Evolutionary conservation across 1,139 yeast species (phyloP).

Genomic region (Sugiyamaella xylanicola): DNA sequence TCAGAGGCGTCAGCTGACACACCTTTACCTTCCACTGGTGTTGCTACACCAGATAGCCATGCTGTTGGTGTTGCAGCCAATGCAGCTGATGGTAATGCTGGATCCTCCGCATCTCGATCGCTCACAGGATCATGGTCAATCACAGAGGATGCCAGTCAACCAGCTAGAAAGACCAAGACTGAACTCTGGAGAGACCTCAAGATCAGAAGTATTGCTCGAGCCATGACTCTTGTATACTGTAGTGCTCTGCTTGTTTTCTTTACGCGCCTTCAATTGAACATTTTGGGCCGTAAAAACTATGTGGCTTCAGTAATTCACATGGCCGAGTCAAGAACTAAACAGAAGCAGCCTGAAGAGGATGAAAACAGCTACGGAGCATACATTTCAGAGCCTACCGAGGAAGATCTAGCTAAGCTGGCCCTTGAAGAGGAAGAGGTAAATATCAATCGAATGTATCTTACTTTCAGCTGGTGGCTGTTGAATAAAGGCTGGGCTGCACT

Average conservation of each 20-base stretch:
- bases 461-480: slow-evolving; percentile 92
- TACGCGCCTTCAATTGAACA: slow-evolving; percentile 82
- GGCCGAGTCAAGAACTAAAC: slow-evolving; percentile 48
- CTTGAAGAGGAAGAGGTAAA: slow-evolving; percentile 36
- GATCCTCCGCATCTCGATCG: slow-evolving; percentile 3
- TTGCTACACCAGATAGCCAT: background rate
- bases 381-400: slow-evolving; percentile 35
- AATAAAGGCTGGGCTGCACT: slow-evolving; percentile 79
- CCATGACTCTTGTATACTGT: slow-evolving; percentile 70
- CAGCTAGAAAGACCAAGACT: slow-evolving; percentile 52
- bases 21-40: background rate
- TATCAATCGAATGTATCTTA: slow-evolving; percentile 80
- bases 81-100: background rate
- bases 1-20: slow-evolving; percentile 10
- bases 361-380: slow-evolving; percentile 37
- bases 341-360: slow-evolving; percentile 30
- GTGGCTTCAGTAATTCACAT: slow-evolving; percentile 73
- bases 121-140: slow-evolving; percentile 17
- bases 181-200: slow-evolving; percentile 88
- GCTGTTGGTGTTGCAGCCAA: background rate
- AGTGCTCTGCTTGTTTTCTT: slow-evolving; percentile 70
- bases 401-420: slow-evolving; percentile 34
- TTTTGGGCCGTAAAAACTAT: slow-evolving; percentile 83
- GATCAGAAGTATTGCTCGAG: slow-evolving; percentile 70
- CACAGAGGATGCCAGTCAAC: slow-evolving; percentile 3